These are phyloP conservation scores for Aciculosporium take DNA, from an alignment of 2,329 filamentous ascomycete species.

Conservation along the genomic window DNA sequence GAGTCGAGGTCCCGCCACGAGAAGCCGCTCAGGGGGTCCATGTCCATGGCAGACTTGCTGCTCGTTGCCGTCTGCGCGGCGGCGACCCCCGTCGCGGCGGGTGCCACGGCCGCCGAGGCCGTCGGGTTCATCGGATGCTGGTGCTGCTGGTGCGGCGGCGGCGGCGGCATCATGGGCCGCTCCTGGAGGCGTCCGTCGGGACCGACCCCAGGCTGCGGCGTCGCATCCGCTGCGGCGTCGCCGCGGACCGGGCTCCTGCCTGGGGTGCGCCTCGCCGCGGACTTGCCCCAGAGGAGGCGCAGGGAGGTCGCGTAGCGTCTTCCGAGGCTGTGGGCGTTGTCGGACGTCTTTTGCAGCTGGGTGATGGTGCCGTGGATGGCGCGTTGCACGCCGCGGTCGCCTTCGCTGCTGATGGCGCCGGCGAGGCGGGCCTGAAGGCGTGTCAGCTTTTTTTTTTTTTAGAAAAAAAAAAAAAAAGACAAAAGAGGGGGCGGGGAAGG, in stretches of 20 bases:
- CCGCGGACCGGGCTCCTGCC: constrained; percentile 2
- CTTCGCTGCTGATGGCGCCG: constrained; percentile 40
- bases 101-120: too few relatives aligned
- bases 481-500: too few relatives aligned
- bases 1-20: constrained; percentile 48
- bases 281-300: constrained; percentile 42
- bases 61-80: too few relatives aligned
- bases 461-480: too few relatives aligned
- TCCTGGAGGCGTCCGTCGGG: constrained; percentile 12
- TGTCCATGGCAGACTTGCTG: constrained; percentile 16
- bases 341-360: constrained; percentile 42
- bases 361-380: constrained; percentile 45
- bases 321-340: constrained; percentile 43
- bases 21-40: constrained; percentile 38
- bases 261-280: constrained; percentile 9
- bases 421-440: constrained; percentile 35
- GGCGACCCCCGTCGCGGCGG: too few relatives aligned
- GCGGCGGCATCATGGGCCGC: neutral
- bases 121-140: too few relatives aligned
- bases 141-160: too few relatives aligned
- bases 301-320: constrained; percentile 47
- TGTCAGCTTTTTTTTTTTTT: too few relatives aligned
- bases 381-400: constrained; percentile 40
- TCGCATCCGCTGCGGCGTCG: constrained; percentile 10
- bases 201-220: constrained; percentile 10